Percentiles rank a stretch among this genome's conserved stretches.
These are phyloP conservation scores for Parachaetomium inaequale DNA, from an alignment of 495 filamentous ascomycete species.

Conservation along the genomic window DNA sequence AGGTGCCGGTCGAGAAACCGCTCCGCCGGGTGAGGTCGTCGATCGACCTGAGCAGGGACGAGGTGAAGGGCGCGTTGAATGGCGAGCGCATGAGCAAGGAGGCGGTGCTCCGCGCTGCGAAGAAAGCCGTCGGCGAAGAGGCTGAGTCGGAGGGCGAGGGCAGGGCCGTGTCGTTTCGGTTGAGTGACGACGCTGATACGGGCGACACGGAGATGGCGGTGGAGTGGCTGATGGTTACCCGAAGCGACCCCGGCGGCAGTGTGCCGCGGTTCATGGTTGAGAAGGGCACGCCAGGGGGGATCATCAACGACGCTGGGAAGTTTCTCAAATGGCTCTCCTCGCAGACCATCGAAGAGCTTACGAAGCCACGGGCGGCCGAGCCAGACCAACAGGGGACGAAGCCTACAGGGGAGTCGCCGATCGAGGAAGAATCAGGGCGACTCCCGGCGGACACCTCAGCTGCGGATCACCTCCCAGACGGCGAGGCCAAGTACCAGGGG, in stretches of 20 bases:
- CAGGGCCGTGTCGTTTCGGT: slow-evolving; percentile 6
- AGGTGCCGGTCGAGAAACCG: slow-evolving; percentile 56
- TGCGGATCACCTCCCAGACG: background rate
- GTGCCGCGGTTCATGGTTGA: slow-evolving; percentile 95
- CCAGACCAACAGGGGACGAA: slow-evolving; percentile 18
- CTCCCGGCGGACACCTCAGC: background rate
- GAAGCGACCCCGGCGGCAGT: slow-evolving; percentile 89
- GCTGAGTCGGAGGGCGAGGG: slow-evolving; percentile 14
- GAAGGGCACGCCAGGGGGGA: slow-evolving; percentile 79
- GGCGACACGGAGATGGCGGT: slow-evolving; percentile 57
- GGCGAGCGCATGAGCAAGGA: slow-evolving; percentile 29
- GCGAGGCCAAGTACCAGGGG: slow-evolving; percentile 17
- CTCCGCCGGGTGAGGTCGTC: slow-evolving; percentile 34
- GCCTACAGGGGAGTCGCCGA: background rate
- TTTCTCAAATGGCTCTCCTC: slow-evolving; percentile 81
- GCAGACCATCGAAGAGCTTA: slow-evolving; percentile 42
- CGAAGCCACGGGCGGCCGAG: slow-evolving; percentile 9
- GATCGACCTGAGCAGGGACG: slow-evolving; percentile 31
- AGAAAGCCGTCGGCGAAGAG: slow-evolving; percentile 26
- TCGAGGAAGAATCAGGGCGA: slow-evolving; percentile 26
- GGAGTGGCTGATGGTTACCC: slow-evolving; percentile 95
- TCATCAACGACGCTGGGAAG: slow-evolving; percentile 75
- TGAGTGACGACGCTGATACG: slow-evolving; percentile 21
- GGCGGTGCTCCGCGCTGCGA: slow-evolving; percentile 32
- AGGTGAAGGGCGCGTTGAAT: slow-evolving; percentile 5